Evolutionary conservation across 768 basidiomycete genomes (phyloP).

Genomic region (Mycena belliarum): DNA sequence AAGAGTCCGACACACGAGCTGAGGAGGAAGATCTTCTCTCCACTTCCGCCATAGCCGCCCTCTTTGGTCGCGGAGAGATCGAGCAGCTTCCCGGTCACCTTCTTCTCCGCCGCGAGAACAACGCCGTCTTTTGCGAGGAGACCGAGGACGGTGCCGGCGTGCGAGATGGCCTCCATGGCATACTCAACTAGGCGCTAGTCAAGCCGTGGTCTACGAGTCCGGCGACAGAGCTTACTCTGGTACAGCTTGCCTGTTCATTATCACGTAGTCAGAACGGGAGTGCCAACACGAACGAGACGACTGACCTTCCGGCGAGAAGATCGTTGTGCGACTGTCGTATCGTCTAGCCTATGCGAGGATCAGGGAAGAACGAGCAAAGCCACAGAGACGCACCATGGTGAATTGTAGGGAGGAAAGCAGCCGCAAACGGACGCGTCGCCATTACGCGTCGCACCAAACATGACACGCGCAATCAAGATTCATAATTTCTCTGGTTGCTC

Average conservation of each 20-base stretch:
- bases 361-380: constrained; percentile 1
- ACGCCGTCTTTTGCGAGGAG: constrained; percentile 90
- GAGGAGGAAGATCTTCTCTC: constrained; percentile 96
- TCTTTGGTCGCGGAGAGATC: constrained; percentile 87
- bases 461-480: not conserved
- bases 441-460: constrained; percentile 42
- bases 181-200: constrained; percentile 76
- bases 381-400: constrained; percentile 47
- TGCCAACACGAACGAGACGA: constrained; percentile 8
- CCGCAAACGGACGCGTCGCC: constrained; percentile 45
- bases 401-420: constrained; percentile 26
- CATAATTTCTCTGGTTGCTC: not conserved
- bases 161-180: constrained; percentile 99
- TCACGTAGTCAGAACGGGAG: constrained; percentile 11
- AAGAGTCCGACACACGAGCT: constrained; percentile 65
- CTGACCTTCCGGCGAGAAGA: constrained; percentile 97
- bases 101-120: constrained; percentile 93
- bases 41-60: constrained; percentile 91
- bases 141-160: constrained; percentile 92
- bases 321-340: constrained; percentile 97
- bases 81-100: constrained; percentile 95
- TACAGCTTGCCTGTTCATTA: constrained; percentile 80
- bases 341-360: constrained; percentile 68
- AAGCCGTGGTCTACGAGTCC: constrained; percentile 6
- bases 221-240: constrained; percentile 68